phyloP scores from a whole-genome alignment of 768 basidiomycete species.

The Leccinum longicurvipes region DNA sequence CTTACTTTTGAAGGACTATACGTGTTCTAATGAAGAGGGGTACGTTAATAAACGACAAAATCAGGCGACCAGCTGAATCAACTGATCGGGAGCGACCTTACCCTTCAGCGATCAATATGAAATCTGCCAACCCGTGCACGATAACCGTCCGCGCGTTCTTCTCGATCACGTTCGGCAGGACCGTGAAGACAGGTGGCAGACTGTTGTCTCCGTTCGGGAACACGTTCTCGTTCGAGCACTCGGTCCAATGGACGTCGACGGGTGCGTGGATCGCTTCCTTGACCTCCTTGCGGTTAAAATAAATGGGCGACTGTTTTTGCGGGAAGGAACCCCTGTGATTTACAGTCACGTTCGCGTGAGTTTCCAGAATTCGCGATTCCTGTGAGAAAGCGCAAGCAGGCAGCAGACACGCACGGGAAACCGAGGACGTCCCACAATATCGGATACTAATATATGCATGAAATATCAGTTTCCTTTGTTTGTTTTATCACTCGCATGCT shows the following conservation, averaged over 20 bases:
- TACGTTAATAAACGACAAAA: neutral
- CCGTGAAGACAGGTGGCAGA: slow-evolving; percentile 57
- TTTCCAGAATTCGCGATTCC: neutral
- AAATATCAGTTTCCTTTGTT: neutral
- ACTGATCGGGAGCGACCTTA: slow-evolving; percentile 28
- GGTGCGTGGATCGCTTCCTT: slow-evolving; percentile 69
- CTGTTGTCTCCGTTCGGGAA: slow-evolving; percentile 63
- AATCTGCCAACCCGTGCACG: slow-evolving; percentile 71
- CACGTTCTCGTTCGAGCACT: slow-evolving; percentile 59
- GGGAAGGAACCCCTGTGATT: slow-evolving; percentile 50
- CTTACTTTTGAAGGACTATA: slow-evolving; percentile 64
- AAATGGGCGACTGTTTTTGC: slow-evolving; percentile 58
- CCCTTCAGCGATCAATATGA: slow-evolving; percentile 72
- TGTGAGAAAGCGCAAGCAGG: no score
- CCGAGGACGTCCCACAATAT: slow-evolving; percentile 78
- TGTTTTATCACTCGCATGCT: neutral
- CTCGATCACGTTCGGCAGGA: slow-evolving; percentile 73
- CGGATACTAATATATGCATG: slow-evolving; percentile 40
- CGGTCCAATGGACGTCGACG: slow-evolving; percentile 44
- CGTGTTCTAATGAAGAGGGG: slow-evolving; percentile 29
- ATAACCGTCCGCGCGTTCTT: slow-evolving; percentile 68
- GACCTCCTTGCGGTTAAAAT: slow-evolving; percentile 68
- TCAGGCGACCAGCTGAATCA: neutral
- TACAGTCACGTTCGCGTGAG: neutral
- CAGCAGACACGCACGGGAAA: slow-evolving; percentile 54